Base-by-base conservation (phyloP, 2,329 filamentous ascomycete species). In the Venturia asperata region DNA sequence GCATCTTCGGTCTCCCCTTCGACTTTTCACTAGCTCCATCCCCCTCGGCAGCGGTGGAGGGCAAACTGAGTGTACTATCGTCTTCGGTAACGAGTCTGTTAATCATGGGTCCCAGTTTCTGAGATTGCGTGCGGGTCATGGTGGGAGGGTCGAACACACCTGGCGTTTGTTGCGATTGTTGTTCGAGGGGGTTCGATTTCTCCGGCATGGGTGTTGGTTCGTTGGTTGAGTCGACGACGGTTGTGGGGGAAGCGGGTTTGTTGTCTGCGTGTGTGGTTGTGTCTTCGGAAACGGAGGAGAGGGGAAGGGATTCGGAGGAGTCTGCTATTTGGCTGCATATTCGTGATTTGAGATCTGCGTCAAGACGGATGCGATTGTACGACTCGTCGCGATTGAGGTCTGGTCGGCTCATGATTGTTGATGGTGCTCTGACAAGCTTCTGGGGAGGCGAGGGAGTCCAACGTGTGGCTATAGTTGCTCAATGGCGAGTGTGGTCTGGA, bases 271-370 rank as follows among this genome's bases (percentile, higher is more conserved):
- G 24, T 17, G 6, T 21, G 42, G 1, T 41, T 5, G 21, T 9
- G 30, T 43, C 56, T 39, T 61, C 58, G 43, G n/a, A n/a, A 17
- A 30, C 56, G 37, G 63, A 56, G 55, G n/a, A 13, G 17, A 65
- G 56, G 27, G 56, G 64, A 17, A 65, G 41, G 13, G 64, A 65
- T 41, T 65, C 64, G 11, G 64, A 65, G 30, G 55, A 61, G 27
- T 65, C 64, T 37, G 41, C 3, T 24, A 65, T 65, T 42, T 42
- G 47, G 56, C 30, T 37, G 30, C 37, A 58, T 24, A 65, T 62
- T 21, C 45, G 64, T 19, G 55, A 45, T 49, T 65, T 65, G 30
- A 65, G 64, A 19, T 61, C 43, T 34, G 27, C 19, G 24, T 58
- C n/a, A 13, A 65, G 34, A 17, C 34, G 37, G n/a, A 65, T 43